Base-by-base conservation (phyloP, 306 rosid genomes). In the Sechiopsis laciniata region DNA sequence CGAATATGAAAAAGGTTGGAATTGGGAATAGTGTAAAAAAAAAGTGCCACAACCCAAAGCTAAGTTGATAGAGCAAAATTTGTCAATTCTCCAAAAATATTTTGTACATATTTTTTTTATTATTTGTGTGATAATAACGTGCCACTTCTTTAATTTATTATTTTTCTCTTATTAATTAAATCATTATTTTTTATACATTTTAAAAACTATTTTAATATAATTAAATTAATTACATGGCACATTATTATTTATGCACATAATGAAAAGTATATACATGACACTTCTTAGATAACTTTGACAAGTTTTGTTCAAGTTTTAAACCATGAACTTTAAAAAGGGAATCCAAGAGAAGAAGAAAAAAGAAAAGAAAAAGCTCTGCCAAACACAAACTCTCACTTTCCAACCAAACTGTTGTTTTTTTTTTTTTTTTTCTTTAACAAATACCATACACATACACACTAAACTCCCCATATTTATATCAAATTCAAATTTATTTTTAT, bases 371-470 rank as follows among this genome's bases (percentile, higher is more conserved):
- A 68, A 48, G 73, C 13, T 68, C 57, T 68, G 73, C 57, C 56
- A 48, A 68, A 45, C 57, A 68, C 55, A 68, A 68, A 50, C 73
- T 1, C 73, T 57, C 73, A 68, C 73, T 7, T 48, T 68, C 73
- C 73, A 68, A 48, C 73, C 21, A 68, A 13, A 45, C 56, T 21
- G n/a, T n/a, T n/a, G n/a, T n/a, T n/a, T n/a, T n/a, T 29, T 68
- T 40, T 26, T 16, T 67, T 46, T 67, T 65, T 10, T 42, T 67
- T 20, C 9, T 45, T 68, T 68, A 68, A 68, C 73, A 66, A 42
- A 19, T 66, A 48, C 73, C 7, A 48, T 20, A 21, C 56, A 45
- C 56, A 56, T 40, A 48, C 22, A 50, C 73, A 48, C 73, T 48
- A 48, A 68, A 29, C 2, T 7, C 20, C n/a, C 56, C 57, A 68